Conservation (phyloP, 768 basidiomycete genomes). For the Suillus hirtellus region DNA sequence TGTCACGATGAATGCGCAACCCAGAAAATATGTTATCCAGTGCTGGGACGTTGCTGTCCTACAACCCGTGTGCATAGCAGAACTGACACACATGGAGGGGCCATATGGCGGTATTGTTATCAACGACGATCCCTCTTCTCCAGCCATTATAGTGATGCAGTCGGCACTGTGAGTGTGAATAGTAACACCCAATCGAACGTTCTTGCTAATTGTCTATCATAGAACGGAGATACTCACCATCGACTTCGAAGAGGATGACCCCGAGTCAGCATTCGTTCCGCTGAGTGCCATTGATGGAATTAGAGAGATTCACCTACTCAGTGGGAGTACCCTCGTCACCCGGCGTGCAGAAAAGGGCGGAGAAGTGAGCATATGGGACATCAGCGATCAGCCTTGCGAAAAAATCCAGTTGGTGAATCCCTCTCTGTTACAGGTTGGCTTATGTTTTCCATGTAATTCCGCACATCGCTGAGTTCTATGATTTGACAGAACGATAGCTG, state of each 20-base stretch:
- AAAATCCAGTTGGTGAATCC: slow-evolving; percentile 39
- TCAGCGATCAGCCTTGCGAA: slow-evolving; percentile 30
- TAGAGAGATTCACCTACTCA: slow-evolving; percentile 37
- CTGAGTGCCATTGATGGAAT: slow-evolving; percentile 33
- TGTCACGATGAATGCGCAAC: slow-evolving; percentile 30
- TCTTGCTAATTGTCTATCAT: background rate
- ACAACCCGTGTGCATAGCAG: slow-evolving; percentile 44
- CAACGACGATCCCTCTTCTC: slow-evolving; percentile 39
- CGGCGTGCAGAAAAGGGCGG: slow-evolving; percentile 28
- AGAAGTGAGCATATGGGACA: slow-evolving; percentile 39
- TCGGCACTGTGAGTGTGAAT: slow-evolving; percentile 38
- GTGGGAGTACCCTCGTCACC: slow-evolving; percentile 40
- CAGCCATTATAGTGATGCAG: slow-evolving; percentile 43
- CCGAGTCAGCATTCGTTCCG: slow-evolving; percentile 39
- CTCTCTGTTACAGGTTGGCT: slow-evolving; percentile 31
- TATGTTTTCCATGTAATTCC: background rate
- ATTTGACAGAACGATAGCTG: slow-evolving; percentile 38
- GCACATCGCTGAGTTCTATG: slow-evolving; percentile 6
- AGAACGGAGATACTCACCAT: slow-evolving; percentile 48
- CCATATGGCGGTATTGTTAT: slow-evolving; percentile 46
- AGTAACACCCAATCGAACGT: background rate
- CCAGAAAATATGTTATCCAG: slow-evolving; percentile 41
- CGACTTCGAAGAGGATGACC: slow-evolving; percentile 35
- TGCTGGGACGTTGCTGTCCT: slow-evolving; percentile 54
- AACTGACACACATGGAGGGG: slow-evolving; percentile 31